phyloP scores from a whole-genome alignment of 169 alveolate genomes.

The Perkinsus marinus region DNA sequence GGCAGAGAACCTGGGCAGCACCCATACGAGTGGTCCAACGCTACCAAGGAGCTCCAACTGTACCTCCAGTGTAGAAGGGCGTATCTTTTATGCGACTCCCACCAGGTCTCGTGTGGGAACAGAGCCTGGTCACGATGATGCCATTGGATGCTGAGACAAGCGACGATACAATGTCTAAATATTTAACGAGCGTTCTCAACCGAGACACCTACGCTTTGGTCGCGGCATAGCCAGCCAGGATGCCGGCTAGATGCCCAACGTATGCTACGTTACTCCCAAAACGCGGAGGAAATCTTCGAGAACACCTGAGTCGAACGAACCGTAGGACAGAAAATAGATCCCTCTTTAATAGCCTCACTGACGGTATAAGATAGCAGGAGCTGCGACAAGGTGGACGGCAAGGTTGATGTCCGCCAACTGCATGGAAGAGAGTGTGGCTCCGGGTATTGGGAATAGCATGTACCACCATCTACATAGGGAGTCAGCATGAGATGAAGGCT shows the following conservation, averaged over 20 bases:
- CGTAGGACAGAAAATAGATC: neutral
- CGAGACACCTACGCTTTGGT: neutral
- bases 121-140: neutral
- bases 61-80: neutral
- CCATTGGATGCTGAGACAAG: neutral
- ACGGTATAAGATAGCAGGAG: neutral
- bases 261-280: neutral
- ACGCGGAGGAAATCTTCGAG: neutral
- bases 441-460: neutral
- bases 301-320: neutral
- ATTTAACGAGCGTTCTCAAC: too few species aligned
- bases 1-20: neutral
- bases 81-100: neutral
- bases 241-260: neutral
- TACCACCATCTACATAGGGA: neutral
- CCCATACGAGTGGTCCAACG: too few species aligned
- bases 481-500: neutral
- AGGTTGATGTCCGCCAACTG: neutral
- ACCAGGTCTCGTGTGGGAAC: neutral
- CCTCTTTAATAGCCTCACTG: neutral
- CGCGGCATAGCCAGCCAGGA: neutral
- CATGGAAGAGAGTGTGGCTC: neutral
- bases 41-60: too few species aligned
- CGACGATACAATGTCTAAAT: too few species aligned
- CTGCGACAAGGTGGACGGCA: neutral